Evolutionary conservation across 2,329 filamentous ascomycete species (phyloP).

Genomic region (Oidium heveae): DNA sequence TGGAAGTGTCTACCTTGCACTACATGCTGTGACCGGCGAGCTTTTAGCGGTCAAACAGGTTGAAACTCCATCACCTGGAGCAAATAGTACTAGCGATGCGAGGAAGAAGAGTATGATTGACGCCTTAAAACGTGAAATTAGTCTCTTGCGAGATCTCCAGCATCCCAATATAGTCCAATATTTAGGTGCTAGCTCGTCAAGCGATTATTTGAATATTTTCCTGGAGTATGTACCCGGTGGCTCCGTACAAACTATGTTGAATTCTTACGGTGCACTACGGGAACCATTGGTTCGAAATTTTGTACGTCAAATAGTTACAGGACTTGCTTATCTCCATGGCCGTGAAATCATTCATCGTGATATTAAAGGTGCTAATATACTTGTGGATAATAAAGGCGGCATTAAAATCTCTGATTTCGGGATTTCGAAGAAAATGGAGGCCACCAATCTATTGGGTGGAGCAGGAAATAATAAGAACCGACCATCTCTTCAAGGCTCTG

Average conservation of each 20-base stretch:
- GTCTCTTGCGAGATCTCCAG: conserved; percentile 73
- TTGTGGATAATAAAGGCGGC: conserved; percentile 95
- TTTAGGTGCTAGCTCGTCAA: conserved; percentile 76
- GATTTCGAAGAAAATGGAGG: conserved; percentile 93
- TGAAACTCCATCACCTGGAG: conserved; percentile 56
- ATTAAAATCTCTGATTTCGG: conserved; percentile 99
- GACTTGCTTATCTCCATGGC: conserved; percentile 78
- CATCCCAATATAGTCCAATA: conserved; percentile 98
- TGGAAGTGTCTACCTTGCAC: conserved; percentile 78
- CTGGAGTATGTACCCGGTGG: conserved; percentile 95
- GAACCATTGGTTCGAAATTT: conserved; percentile 92
- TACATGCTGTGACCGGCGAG: conserved; percentile 89
- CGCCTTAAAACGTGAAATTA: conserved; percentile 88
- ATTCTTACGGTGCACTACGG: conserved; percentile 85
- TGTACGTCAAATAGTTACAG: conserved; percentile 80
- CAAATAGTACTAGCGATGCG: conserved; percentile 58
- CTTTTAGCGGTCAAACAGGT: conserved; percentile 97
- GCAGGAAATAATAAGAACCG: conserved; percentile 42
- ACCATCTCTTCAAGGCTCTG: conserved; percentile 76
- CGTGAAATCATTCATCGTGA: conserved; percentile 94
- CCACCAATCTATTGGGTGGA: conserved; percentile 52
- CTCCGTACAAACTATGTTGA: conserved; percentile 93
- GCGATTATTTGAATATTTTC: conserved; percentile 94
- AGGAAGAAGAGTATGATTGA: conserved; percentile 98
- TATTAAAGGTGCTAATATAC: conserved; percentile 96